phyloP scores from a whole-genome alignment of 495 filamentous ascomycete species.

The Daldinia bambusicola region DNA sequence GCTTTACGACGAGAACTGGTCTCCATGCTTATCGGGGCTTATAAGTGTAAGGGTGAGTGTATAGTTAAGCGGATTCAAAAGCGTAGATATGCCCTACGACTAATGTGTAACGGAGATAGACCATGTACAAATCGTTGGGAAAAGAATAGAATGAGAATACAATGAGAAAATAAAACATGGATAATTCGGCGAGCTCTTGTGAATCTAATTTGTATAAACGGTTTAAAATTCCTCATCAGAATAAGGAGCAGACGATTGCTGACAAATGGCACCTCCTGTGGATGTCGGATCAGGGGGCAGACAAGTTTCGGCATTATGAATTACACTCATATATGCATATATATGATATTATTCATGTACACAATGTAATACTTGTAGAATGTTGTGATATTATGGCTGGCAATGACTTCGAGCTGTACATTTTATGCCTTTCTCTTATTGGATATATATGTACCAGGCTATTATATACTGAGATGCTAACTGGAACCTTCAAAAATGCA shows the following conservation, averaged over 20 bases:
- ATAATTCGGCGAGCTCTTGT: neutral
- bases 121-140: neutral
- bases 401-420: neutral
- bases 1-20: conserved; percentile 47
- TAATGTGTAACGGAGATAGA: neutral
- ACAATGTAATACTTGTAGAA: neutral
- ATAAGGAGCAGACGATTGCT: neutral
- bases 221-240: neutral
- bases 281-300: neutral
- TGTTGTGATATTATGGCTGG: neutral
- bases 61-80: neutral
- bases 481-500: neutral
- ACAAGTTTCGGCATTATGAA: neutral
- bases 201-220: neutral
- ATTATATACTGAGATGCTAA: neutral
- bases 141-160: neutral
- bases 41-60: neutral
- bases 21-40: conserved; percentile 31
- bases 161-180: neutral
- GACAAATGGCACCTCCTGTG: neutral
- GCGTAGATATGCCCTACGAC: neutral
- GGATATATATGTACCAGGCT: neutral
- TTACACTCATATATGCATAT: neutral
- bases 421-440: neutral
- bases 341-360: neutral